These are phyloP conservation scores for Hypoxylon sp. DNA, from an alignment of 2,329 filamentous ascomycete genomes.

Conservation along the genomic window DNA sequence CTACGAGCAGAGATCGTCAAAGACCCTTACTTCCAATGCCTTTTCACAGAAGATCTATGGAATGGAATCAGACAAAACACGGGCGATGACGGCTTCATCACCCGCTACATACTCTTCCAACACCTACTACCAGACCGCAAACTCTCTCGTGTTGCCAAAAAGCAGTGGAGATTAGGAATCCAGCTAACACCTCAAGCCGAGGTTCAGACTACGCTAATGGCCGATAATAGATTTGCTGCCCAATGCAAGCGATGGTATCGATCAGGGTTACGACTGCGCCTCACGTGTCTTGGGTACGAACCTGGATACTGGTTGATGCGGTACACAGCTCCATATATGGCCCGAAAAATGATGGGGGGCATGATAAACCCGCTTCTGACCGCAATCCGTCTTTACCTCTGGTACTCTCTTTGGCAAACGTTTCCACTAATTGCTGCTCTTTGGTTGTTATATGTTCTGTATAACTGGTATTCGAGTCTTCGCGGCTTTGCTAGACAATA, in stretches of 20 bases:
- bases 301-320: slow-evolving; percentile 35
- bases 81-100: slow-evolving; percentile 52
- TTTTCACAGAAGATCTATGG: slow-evolving; percentile 47
- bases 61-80: slow-evolving; percentile 45
- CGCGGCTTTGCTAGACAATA: slow-evolving; percentile 28
- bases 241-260: slow-evolving; percentile 52
- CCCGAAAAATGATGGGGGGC: slow-evolving; percentile 45
- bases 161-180: slow-evolving; percentile 47
- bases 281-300: slow-evolving; percentile 42
- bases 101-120: slow-evolving; percentile 49
- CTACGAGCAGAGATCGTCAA: slow-evolving; percentile 47
- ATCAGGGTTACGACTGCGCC: slow-evolving; percentile 42
- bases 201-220: slow-evolving; percentile 46
- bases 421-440: slow-evolving; percentile 29
- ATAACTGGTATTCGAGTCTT: slow-evolving; percentile 27
- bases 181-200: slow-evolving; percentile 48
- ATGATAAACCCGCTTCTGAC: slow-evolving; percentile 41
- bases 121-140: slow-evolving; percentile 29
- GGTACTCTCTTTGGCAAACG: slow-evolving; percentile 25
- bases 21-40: slow-evolving; percentile 47
- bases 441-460: slow-evolving; percentile 36
- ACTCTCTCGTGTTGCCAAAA: neutral
- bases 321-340: slow-evolving; percentile 39
- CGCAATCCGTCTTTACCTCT: slow-evolving; percentile 36
- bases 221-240: slow-evolving; percentile 33